Conservation (phyloP, 2,329 filamentous ascomycete genomes). For the Domatiomyces catenatus region DNA sequence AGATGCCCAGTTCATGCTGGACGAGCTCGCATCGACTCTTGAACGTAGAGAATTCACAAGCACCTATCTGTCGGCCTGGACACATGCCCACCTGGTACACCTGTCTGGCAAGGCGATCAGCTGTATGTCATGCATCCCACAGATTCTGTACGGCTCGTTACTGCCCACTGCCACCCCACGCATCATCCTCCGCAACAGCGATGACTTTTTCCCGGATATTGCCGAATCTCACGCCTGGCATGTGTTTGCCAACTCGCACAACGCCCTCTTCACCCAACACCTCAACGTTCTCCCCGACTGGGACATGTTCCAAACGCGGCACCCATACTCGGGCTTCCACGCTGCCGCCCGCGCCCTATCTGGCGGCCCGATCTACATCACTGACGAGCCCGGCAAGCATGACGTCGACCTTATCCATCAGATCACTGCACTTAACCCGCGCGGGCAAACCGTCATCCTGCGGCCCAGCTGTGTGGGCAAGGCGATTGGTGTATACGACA, state of each 20-base stretch:
- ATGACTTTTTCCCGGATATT: constrained; percentile 75
- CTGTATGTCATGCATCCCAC: constrained; percentile 87
- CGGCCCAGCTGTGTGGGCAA: constrained; percentile 62
- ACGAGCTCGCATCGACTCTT: constrained; percentile 53
- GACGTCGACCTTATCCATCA: constrained; percentile 59
- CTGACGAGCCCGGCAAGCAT: constrained; percentile 72
- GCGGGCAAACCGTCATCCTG: constrained; percentile 63
- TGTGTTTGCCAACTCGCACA: constrained; percentile 86
- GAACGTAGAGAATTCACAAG: constrained; percentile 57
- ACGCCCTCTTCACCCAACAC: constrained; percentile 64
- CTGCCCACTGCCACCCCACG: constrained; percentile 53
- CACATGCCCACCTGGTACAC: constrained; percentile 57
- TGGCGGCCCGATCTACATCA: constrained; percentile 88
- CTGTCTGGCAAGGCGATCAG: constrained; percentile 68
- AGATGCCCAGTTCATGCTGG: constrained; percentile 80
- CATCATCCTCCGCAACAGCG: constrained; percentile 69
- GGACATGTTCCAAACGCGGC: constrained; percentile 58
- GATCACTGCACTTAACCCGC: constrained; percentile 60
- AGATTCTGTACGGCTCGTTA: constrained; percentile 72
- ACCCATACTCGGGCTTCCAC: constrained; percentile 65
- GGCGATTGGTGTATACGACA: constrained; percentile 56
- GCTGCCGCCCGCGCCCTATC: constrained; percentile 79
- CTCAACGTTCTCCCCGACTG: constrained; percentile 77
- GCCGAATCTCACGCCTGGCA: constrained; percentile 82
- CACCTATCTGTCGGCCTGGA: constrained; percentile 77